Evolutionary conservation across 2,329 filamentous ascomycete genomes (phyloP), one percentile per base, ranked within the genome.

Genomic region (Colletotrichum endophyticum): DNA sequence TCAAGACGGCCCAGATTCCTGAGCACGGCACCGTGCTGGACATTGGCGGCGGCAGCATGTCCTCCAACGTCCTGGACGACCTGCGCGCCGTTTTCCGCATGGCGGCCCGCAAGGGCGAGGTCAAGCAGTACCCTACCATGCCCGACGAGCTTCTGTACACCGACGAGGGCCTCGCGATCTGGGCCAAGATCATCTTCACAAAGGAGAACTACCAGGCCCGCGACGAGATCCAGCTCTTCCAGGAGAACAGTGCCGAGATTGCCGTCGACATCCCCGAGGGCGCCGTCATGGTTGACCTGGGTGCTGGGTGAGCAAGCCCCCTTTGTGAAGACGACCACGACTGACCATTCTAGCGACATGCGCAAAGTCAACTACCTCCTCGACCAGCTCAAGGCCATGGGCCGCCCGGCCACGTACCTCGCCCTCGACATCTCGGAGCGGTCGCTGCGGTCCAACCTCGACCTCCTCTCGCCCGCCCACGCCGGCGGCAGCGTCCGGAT

Each of bases 91-190:
- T 71, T 49, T 73, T 73, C 13, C 13, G 4, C 39, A 27, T 11
- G 4, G 70, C 39, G 16, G 25, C 68, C n/a, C 16, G 6, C 7
- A 70, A 72, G 8, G 77, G 76, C 15, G 81, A 82, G 72, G 19
- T 82, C 80, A 27, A 28, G 6, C 2, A 59, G 13, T 25, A 59
- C n/a, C 62, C 62, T 25, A 71, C 72, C 2, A 80, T 87, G 34
- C 85, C 85, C 1, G 86, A 87, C 66, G 85, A 87, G 78, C 79
- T 86, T 53, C 79, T 87, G 62, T 87, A 87, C 76, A 81, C 85
- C 73, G 85, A 86, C 69, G 67, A 79, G 7, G 86, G 86, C 2
- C 79, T 86, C 64, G 78, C 79, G 8, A 85, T 86, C 76, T 87
- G 86, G 86, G 85, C 85, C 62, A 73, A 85, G 12, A 86, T 87